phyloP scores from a whole-genome alignment of 805 yeast genomes.

The Candida suzukii region DNA sequence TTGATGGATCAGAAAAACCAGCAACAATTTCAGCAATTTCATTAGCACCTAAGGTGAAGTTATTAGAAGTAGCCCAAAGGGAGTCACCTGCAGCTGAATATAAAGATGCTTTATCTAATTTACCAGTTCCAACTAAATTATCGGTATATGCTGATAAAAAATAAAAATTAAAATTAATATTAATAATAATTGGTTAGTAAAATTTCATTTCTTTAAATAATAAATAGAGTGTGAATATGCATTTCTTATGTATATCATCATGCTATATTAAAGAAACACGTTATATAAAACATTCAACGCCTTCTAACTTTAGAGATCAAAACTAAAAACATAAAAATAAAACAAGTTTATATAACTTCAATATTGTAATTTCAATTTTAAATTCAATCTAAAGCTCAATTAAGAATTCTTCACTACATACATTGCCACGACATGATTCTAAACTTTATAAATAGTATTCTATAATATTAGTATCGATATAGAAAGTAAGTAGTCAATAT shows the following conservation, averaged over 20 bases:
- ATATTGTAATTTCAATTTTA: too few species aligned
- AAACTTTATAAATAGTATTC: not conserved
- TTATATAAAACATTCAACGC: too few species aligned
- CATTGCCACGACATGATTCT: slow-evolving; percentile 27
- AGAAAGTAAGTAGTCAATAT: not conserved
- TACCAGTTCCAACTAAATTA: slow-evolving; percentile 79
- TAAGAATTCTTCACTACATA: too few species aligned
- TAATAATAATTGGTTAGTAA: not conserved
- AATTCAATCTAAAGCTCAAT: too few species aligned
- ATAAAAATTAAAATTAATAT: too few species aligned
- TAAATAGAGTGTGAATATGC: too few species aligned
- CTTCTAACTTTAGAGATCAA: too few species aligned
- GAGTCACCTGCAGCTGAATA: slow-evolving; percentile 94
- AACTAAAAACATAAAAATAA: too few species aligned
- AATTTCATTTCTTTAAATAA: too few species aligned
- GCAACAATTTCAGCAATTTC: slow-evolving; percentile 70
- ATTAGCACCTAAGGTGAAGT: slow-evolving; percentile 52
- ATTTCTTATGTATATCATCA: too few species aligned
- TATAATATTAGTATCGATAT: not conserved
- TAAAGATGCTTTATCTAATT: slow-evolving; percentile 86
- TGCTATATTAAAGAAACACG: too few species aligned
- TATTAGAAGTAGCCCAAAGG: slow-evolving; percentile 82
- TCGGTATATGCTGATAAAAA: slow-evolving; percentile 99
- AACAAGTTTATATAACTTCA: too few species aligned
- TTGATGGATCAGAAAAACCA: slow-evolving; percentile 76